Evolutionary conservation across 2,329 filamentous ascomycete species (phyloP).

Genomic region (Cadophora gregata): DNA sequence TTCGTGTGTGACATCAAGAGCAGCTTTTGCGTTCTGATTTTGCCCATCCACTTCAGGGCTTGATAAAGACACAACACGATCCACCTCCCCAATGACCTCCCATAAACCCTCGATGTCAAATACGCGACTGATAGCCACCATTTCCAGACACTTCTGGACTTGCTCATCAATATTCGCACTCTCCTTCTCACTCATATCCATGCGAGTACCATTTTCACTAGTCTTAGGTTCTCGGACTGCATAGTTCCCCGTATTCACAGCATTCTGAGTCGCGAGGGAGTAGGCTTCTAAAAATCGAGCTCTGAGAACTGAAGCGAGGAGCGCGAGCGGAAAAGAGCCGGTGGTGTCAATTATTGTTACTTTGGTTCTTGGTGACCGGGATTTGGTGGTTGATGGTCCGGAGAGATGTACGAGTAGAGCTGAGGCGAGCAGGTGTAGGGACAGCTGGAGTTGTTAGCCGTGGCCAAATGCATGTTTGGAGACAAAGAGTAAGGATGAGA

Average conservation of each 20-base stretch:
- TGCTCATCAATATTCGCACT: conserved; percentile 23
- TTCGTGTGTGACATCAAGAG: neutral
- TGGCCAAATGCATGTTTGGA: neutral
- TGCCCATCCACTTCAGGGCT: neutral
- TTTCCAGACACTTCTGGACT: conserved; percentile 49
- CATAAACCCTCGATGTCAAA: conserved; percentile 64
- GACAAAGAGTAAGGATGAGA: neutral
- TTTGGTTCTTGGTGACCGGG: conserved; percentile 27
- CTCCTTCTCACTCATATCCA: neutral
- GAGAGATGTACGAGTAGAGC: conserved; percentile 31
- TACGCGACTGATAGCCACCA: conserved; percentile 59
- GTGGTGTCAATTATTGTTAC: conserved; percentile 42
- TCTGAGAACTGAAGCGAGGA: conserved; percentile 39
- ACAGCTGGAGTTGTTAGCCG: conserved; percentile 34
- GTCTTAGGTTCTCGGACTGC: neutral
- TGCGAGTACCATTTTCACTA: neutral
- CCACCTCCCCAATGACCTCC: conserved; percentile 60
- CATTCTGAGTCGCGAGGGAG: conserved; percentile 2
- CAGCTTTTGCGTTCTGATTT: neutral
- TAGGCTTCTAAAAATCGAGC: conserved; percentile 27
- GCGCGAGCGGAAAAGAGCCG: conserved; percentile 39
- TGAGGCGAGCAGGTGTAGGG: conserved; percentile 39
- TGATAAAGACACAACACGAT: neutral
- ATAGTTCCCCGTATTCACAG: conserved; percentile 22
- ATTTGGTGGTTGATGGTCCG: neutral